Conservation (phyloP, 2,329 filamentous ascomycete genomes). For the Neofusicoccum cordaticola region DNA sequence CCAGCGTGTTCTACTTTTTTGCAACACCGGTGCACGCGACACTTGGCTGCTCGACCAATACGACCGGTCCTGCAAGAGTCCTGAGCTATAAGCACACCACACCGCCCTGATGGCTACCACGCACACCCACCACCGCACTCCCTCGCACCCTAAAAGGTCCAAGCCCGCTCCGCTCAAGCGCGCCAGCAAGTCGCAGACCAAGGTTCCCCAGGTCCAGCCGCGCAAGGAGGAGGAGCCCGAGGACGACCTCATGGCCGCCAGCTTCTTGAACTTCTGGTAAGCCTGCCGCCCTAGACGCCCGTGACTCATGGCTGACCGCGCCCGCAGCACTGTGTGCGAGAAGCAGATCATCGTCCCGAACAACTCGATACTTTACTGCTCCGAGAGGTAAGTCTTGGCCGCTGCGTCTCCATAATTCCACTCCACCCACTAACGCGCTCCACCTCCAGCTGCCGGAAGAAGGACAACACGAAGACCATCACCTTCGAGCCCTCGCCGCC, state of each 20-base stretch:
- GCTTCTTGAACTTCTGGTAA: conserved; percentile 54
- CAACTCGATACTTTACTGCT: conserved; percentile 62
- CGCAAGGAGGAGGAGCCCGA: conserved; percentile 38
- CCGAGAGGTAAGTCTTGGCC: conserved; percentile 53
- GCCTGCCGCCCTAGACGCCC: background rate
- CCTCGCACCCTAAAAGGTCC: conserved; percentile 30
- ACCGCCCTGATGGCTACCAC: conserved; percentile 29
- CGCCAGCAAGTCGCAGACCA: conserved; percentile 19
- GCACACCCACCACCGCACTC: conserved; percentile 23
- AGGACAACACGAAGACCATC: conserved; percentile 41
- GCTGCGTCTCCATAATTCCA: background rate
- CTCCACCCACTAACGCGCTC: background rate
- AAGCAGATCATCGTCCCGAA: conserved; percentile 62
- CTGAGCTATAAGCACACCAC: conserved; percentile 18
- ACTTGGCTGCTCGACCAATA: conserved; percentile 8
- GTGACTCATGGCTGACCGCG: conserved; percentile 6
- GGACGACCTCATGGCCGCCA: conserved; percentile 50
- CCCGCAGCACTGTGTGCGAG: conserved; percentile 59
- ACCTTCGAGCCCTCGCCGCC: conserved; percentile 35
- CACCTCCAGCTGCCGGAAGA: conserved; percentile 44
- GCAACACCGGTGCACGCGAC: conserved; percentile 7
- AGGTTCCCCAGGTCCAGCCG: conserved; percentile 23
- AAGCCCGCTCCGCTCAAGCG: conserved; percentile 35
- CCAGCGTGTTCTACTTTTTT: background rate
- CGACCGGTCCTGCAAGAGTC: conserved; percentile 14